Evolutionary conservation across 2,329 filamentous ascomycete species (phyloP).

Genomic region (Emmonsiellopsis sp.): DNA sequence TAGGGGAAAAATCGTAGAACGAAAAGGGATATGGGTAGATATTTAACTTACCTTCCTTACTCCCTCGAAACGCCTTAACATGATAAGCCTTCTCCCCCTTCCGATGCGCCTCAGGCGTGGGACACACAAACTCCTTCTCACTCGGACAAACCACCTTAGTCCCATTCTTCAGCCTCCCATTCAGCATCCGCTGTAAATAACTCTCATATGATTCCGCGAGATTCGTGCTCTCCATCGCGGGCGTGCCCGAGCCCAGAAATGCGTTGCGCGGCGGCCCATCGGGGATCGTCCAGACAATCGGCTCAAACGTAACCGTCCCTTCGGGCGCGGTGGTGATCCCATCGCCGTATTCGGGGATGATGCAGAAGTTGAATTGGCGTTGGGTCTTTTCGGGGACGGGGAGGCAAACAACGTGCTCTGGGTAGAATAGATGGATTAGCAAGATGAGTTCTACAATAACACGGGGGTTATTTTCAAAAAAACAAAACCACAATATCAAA

Average conservation of each 20-base stretch:
- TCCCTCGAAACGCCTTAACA: constrained; percentile 55
- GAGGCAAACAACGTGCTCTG: constrained; percentile 51
- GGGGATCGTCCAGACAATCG: constrained; percentile 52
- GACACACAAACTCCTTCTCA: constrained; percentile 51
- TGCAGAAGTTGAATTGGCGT: constrained; percentile 54
- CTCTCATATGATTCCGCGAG: constrained; percentile 39
- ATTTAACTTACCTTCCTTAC: constrained; percentile 50
- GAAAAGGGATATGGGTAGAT: neutral
- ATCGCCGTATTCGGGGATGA: constrained; percentile 46
- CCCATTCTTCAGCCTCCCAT: constrained; percentile 36
- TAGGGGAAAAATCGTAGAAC: neutral
- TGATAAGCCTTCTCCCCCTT: constrained; percentile 57
- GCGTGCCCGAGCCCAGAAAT: constrained; percentile 33
- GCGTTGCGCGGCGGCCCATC: constrained; percentile 43
- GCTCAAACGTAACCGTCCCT: constrained; percentile 38
- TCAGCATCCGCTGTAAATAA: constrained; percentile 37
- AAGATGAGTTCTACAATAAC: no score
- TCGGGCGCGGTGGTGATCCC: constrained; percentile 39
- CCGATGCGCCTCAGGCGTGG: constrained; percentile 50
- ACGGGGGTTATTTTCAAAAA: no score
- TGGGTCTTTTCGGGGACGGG: constrained; percentile 57
- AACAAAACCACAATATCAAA: no score
- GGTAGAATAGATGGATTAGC: neutral
- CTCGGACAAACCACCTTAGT: constrained; percentile 45
- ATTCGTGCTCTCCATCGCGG: constrained; percentile 29